Evolutionary conservation across 495 filamentous ascomycete species (phyloP), one percentile per base, ranked within the genome.

Genomic region (Peziza echinospora): DNA sequence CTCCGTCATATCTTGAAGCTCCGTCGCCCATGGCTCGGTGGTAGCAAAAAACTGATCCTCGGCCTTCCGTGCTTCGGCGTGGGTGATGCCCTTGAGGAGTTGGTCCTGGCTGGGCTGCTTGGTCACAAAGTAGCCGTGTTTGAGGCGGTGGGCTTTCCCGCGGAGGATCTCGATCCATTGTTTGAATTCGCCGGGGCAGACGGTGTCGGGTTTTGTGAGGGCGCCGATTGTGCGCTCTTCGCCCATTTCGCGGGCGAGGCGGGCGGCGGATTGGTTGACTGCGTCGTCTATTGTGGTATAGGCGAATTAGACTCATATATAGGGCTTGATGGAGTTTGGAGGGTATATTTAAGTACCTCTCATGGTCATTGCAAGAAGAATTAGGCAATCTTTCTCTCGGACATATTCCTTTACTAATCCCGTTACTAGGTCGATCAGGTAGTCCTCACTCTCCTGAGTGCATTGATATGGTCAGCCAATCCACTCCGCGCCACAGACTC

Each of bases 131-230:
- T 69, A 71, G 5, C 61, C 64, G 42, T 67, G 54, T 5, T 57
- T 56, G 4, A 68, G 51, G 1, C 47, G 26, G 50, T 64, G 63
- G 11, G 47, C 53, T 21, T 60, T 44, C 1, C 65, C 65, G 6
- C 48, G 48, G 5, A 71, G 52, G 9, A 65, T 60, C 8, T 47
- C 46, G 5, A 58, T 40, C 55, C 65, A 59, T 11, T 58, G 49
- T 3, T 51, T 45, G 1, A 59, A 47, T 24, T 59, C 53, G 0
- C 53, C 61, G 2, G 43, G 45, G 13, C 55, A 60, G 19, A 71
- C 49, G 2, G 60, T 55, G 46, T 71, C 68, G 1, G 68, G 68
- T 45, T 71, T 71, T 4, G 68, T 71, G 8, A 71, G 50, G 4
- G 68, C 68, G 2, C 68, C 59, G 16, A 62, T 62, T 9, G 60